These are phyloP conservation scores for Diutina rugosa DNA, from an alignment of 1,139 yeast species.

Conservation along the genomic window DNA sequence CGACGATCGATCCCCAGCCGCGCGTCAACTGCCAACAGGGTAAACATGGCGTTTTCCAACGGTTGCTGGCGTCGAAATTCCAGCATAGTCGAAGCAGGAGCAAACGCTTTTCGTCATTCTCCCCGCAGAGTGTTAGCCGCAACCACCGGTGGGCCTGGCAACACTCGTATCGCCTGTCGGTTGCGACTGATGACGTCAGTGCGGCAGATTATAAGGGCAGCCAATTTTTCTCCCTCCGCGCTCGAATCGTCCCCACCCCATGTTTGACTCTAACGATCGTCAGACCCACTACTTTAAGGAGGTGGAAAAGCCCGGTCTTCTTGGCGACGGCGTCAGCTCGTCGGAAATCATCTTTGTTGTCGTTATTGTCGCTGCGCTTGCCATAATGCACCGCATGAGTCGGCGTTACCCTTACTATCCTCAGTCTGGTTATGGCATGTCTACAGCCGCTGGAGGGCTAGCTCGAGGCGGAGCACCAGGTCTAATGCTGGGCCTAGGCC, in stretches of 20 bases:
- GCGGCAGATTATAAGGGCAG: background rate
- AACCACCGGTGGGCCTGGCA: background rate
- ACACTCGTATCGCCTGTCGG: background rate
- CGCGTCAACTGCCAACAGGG: background rate
- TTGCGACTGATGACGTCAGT: background rate
- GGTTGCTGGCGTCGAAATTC: too few species aligned
- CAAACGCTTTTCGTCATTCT: too few species aligned
- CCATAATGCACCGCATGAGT: background rate
- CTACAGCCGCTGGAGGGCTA: background rate
- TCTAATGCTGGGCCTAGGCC: background rate
- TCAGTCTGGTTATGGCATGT: background rate
- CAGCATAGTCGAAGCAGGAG: too few species aligned
- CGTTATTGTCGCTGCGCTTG: background rate
- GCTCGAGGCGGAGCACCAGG: background rate
- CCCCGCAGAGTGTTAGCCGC: background rate
- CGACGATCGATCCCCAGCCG: background rate
- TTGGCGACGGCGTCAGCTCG: background rate
- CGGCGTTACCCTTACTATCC: background rate
- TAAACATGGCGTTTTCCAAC: too few species aligned
- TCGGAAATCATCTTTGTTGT: background rate
- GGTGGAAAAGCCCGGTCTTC: background rate
- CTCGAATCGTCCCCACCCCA: background rate
- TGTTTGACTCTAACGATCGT: background rate
- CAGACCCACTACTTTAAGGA: background rate
- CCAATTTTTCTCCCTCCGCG: background rate